Evolutionary conservation across 139 green algal species (phyloP).

Genomic region (Mesotaenium endlicherianum): DNA sequence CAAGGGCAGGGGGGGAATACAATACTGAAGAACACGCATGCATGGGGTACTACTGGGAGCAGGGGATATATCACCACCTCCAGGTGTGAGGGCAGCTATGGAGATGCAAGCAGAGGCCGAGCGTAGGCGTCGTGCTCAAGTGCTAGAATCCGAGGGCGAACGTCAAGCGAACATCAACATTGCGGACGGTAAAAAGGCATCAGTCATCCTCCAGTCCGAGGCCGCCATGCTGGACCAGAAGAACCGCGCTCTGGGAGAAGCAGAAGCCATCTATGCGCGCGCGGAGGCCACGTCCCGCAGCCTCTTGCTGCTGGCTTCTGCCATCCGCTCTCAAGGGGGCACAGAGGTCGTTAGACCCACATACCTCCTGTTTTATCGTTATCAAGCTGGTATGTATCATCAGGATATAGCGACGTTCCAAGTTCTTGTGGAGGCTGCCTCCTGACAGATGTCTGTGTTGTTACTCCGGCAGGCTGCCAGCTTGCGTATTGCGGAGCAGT

Average conservation of each 20-base stretch:
- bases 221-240: conserved; percentile 74
- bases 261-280: conserved; percentile 63
- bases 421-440: too few relatives aligned
- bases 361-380: too few relatives aligned
- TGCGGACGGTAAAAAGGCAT: conserved; percentile 83
- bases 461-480: conserved; percentile 66
- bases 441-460: too few relatives aligned
- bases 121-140: conserved; percentile 83
- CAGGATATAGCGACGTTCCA: too few relatives aligned
- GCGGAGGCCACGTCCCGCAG: conserved; percentile 69
- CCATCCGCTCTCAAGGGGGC: conserved; percentile 14
- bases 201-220: conserved; percentile 81
- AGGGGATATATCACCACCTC: conserved; percentile 86
- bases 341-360: background rate
- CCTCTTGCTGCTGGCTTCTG: conserved; percentile 63
- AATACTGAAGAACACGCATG: too few relatives aligned
- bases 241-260: conserved; percentile 79
- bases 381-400: too few relatives aligned
- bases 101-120: conserved; percentile 96
- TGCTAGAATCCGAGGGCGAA: conserved; percentile 63
- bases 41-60: too few relatives aligned
- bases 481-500: conserved; percentile 79
- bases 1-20: too few relatives aligned
- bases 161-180: conserved; percentile 90
- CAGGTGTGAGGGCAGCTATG: conserved; percentile 79